phyloP scores from a whole-genome alignment of 225 moss, liverwort and hornwort genomes.

The Rhytidiadelphus loreus region DNA sequence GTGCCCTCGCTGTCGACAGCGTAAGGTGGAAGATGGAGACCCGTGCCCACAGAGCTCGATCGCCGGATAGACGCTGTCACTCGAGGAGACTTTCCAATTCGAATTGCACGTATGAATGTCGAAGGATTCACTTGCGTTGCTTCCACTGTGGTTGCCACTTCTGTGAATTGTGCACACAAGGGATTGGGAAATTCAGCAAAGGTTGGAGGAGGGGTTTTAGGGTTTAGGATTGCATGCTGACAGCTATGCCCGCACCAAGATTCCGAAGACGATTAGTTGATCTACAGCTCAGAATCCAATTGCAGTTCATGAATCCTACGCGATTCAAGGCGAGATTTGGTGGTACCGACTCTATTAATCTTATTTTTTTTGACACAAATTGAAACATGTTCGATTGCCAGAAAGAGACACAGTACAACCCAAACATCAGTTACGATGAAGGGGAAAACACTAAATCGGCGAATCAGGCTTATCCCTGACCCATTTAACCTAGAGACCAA shows the following conservation, averaged over 20 bases:
- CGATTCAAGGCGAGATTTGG: background rate
- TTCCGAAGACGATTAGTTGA: background rate
- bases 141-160: background rate
- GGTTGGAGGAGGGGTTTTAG: background rate
- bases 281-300: background rate
- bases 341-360: background rate
- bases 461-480: background rate
- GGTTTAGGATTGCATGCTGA: background rate
- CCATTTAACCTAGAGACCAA: background rate
- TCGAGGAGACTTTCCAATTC: background rate
- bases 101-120: background rate
- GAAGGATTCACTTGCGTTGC: background rate
- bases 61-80: background rate
- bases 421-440: background rate
- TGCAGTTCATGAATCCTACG: background rate
- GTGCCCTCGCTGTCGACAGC: constrained; percentile 4
- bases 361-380: no score
- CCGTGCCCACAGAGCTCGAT: background rate
- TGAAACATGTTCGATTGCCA: background rate
- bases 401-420: background rate
- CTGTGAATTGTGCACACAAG: background rate
- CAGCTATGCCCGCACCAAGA: background rate
- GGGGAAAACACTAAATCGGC: background rate
- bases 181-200: background rate
- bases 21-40: background rate